Evolutionary conservation across 2,329 filamentous ascomycete species (phyloP).

Genomic region (Gnomoniopsis smithogilvyi): DNA sequence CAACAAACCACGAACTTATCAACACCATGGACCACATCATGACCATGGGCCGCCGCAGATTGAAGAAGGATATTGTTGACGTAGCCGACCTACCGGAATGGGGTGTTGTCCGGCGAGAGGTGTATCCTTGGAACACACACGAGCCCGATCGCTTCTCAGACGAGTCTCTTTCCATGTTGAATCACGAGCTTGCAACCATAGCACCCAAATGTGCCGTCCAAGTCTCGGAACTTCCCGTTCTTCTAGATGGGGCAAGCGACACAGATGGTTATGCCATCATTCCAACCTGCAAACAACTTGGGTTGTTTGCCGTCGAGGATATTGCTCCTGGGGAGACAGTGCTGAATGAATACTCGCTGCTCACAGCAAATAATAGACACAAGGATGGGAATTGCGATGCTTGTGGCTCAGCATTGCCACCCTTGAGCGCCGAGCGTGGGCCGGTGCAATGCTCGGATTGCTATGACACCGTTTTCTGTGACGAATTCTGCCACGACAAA

Average conservation of each 20-base stretch:
- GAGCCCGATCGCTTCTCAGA: slow-evolving; percentile 69
- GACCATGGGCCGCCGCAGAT: slow-evolving; percentile 46
- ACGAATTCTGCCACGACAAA: slow-evolving; percentile 53
- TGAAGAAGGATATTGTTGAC: slow-evolving; percentile 44
- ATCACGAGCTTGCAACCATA: slow-evolving; percentile 62
- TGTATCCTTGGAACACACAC: slow-evolving; percentile 67
- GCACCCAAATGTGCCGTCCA: slow-evolving; percentile 81
- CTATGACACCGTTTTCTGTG: slow-evolving; percentile 65
- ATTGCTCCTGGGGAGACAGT: slow-evolving; percentile 74
- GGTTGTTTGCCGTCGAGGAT: slow-evolving; percentile 83
- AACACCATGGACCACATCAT: slow-evolving; percentile 52
- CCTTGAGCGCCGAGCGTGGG: slow-evolving; percentile 44
- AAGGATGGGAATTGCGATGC: slow-evolving; percentile 88
- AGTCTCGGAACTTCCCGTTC: slow-evolving; percentile 70
- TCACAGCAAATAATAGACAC: slow-evolving; percentile 85
- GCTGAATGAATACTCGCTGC: slow-evolving; percentile 76
- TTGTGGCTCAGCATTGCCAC: slow-evolving; percentile 72
- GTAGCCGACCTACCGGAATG: slow-evolving; percentile 62
- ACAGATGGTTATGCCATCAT: slow-evolving; percentile 48
- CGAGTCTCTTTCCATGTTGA: slow-evolving; percentile 69
- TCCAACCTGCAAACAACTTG: slow-evolving; percentile 71
- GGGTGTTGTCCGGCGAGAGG: slow-evolving; percentile 65
- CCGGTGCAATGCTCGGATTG: slow-evolving; percentile 59
- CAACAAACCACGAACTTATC: slow-evolving; percentile 53
- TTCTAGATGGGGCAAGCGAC: slow-evolving; percentile 55